Evolutionary conservation across 768 basidiomycete genomes (phyloP).

Genomic region (Phylloporus arenicola): DNA sequence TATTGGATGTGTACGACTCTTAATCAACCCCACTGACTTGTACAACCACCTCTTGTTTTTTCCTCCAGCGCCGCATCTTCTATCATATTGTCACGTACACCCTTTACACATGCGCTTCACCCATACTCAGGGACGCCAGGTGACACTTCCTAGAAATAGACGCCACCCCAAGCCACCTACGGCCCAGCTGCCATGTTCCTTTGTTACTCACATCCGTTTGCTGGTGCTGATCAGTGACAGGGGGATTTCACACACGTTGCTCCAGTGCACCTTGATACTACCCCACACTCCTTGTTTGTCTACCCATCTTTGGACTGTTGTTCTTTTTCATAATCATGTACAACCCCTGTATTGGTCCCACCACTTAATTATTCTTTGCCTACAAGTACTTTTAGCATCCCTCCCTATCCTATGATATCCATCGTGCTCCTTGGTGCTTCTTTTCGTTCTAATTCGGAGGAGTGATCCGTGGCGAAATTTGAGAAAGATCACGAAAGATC

Average conservation of each 20-base stretch:
- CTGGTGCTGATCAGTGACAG: not conserved
- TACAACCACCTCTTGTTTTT: conserved; percentile 2
- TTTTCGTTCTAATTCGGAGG: not conserved
- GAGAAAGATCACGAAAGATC: no score
- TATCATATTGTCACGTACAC: conserved; percentile 6
- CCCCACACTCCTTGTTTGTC: not conserved
- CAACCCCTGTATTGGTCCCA: conserved; percentile 2
- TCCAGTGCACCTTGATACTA: not conserved
- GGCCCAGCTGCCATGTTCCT: not conserved
- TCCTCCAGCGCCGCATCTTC: not conserved
- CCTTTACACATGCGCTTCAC: conserved; percentile 1
- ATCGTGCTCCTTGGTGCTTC: not conserved
- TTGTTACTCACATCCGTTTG: conserved; percentile 6
- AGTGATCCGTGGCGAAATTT: not conserved
- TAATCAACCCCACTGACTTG: conserved; percentile 5
- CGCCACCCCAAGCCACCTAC: not conserved
- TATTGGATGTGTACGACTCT: conserved; percentile 6
- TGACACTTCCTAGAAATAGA: conserved; percentile 13
- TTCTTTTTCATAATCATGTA: conserved; percentile 13
- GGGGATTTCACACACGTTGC: not conserved
- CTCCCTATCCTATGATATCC: conserved; percentile 3
- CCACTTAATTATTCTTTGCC: conserved; percentile 20
- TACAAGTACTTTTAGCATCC: conserved; percentile 10
- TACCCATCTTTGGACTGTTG: conserved; percentile 3
- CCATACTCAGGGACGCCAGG: not conserved